Evolutionary conservation across 768 basidiomycete genomes (phyloP), one percentile per base, ranked within the genome.

Genomic region (Auricularia sp.): DNA sequence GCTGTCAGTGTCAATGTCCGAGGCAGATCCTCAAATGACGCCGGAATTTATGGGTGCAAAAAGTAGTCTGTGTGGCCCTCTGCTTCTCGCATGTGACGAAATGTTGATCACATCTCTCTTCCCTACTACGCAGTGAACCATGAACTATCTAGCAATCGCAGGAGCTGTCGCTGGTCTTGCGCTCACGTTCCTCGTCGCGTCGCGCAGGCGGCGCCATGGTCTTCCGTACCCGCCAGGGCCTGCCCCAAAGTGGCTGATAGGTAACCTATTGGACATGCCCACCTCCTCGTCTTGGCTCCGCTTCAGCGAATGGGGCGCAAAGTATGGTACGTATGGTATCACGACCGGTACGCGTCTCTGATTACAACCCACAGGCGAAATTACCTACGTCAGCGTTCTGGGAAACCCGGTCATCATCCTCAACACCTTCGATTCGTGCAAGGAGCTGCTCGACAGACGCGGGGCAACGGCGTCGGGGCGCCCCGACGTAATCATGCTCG

Each of bases 391-490:
- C 24, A 34, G 54, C 29, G 14, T 64, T 5, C 18, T 45, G 56
- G 56, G 64, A 11, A 29, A 37, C 3, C 36, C 21, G 59, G 61
- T 61, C 21, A 7, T 64, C 34, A 59, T 64, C 56, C 64, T 64
- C 51, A 64, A 61, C 64, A 61, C 64, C 11, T 1, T 59, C 0
- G 54, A 59, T 29, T 34, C 56, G 5, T 24, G n/a, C 36, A 35
- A 64, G n/a, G 54, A 64, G 37, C 64, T 64, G 18, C 35, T 56
- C 35, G 34, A 21, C 13, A 64, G 61, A 61, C 64, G 63, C 18
- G 35, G 35, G 33, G 51, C 64, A n/a, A 54, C 24, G 11, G 36
- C 16, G 24, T 39, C 56, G 10, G 59, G 59, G 7, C 64, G 64
- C 3, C 64, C 64, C 21, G n/a, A 39, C 37, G 16, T 4, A 1